A percentile compares a stretch with the other conserved stretches of the same genome.
These are phyloP conservation scores for Pouteria campechiana DNA, from an alignment of 179 eudicot genomes.

Conservation along the genomic window DNA sequence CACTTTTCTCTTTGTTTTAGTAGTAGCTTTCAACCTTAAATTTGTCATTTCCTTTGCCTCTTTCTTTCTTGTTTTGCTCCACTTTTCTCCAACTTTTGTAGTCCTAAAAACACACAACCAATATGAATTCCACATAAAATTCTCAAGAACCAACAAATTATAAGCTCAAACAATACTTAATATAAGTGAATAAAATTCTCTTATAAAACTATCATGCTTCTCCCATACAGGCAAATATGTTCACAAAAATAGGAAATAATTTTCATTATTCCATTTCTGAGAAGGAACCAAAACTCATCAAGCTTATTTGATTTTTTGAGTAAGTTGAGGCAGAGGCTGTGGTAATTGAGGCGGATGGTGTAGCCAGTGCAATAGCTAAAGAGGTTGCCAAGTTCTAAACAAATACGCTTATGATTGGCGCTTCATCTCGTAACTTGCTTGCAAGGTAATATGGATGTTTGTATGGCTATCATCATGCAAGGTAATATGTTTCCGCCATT, in stretches of 20 bases:
- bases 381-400: conserved; percentile 29
- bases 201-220: conserved; percentile 51
- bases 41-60: too few species aligned
- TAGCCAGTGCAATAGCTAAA: conserved; percentile 33
- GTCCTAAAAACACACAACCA: too few species aligned
- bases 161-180: too few species aligned
- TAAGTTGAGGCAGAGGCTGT: conserved; percentile 61
- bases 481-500: too few species aligned
- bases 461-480: too few species aligned
- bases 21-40: too few species aligned
- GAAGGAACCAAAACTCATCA: not conserved
- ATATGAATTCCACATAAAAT: too few species aligned
- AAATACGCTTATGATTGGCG: conserved; percentile 68
- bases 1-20: too few species aligned
- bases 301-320: conserved; percentile 5
- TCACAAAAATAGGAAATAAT: conserved; percentile 33
- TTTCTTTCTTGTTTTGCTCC: too few species aligned
- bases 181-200: too few species aligned
- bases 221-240: conserved; percentile 50
- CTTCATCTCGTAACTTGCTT: conserved; percentile 67
- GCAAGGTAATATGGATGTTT: conserved; percentile 69
- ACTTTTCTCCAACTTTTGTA: too few species aligned
- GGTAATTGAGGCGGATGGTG: conserved; percentile 67
- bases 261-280: not conserved
- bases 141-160: too few species aligned